Base-by-base conservation (phyloP, 2,329 filamentous ascomycete species). In the Exophiala spinifera region DNA sequence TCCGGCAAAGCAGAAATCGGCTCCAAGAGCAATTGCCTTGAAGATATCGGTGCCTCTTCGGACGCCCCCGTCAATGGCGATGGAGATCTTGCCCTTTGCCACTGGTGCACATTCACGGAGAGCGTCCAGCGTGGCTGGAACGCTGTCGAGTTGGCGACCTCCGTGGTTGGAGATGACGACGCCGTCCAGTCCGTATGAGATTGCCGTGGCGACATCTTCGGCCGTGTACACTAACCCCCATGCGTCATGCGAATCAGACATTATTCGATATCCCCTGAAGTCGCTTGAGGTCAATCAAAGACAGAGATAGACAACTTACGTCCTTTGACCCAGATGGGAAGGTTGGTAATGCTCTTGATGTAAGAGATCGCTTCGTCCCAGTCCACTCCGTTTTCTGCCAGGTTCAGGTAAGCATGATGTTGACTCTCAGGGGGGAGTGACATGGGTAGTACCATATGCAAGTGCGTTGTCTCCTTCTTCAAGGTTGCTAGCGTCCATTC, bases 321-420 rank as follows among this genome's bases (percentile, higher is more conserved):
- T 40, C 63, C 63, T 52, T 64, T 65, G 1, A 53, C 37, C 63
- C 61, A 64, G 15, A 64, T 55, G 34, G 63, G 46, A 44, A 64
- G 51, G 3, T 54, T 57, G 1, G 61, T 61, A 44, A 76, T 67
- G n/a, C 68, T 67, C 19, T 74, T 68, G 20, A 82, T 62, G 73
- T 76, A 81, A 0, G 72, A 70, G 39, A 81, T 77, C 5, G 76
- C 72, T 3, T 66, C 67, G 23, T 76, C 75, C 79, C 79, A 83
- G 51, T 76, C 73, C 15, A 75, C 60, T 8, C 68, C 71, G 1
- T 70, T 61, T 46, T 74, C 74, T 69, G 8, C 46, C 42, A 28
- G 28, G 20, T 44, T 11, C 20, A 15, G 21, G 20, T 44, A 21
- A 44, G 42, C 23, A 23, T 15, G 20, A 31, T 31, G 8, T 7